phyloP scores from a whole-genome alignment of 352 stramenopile genomes.

The Phytophthora pluvialis region DNA sequence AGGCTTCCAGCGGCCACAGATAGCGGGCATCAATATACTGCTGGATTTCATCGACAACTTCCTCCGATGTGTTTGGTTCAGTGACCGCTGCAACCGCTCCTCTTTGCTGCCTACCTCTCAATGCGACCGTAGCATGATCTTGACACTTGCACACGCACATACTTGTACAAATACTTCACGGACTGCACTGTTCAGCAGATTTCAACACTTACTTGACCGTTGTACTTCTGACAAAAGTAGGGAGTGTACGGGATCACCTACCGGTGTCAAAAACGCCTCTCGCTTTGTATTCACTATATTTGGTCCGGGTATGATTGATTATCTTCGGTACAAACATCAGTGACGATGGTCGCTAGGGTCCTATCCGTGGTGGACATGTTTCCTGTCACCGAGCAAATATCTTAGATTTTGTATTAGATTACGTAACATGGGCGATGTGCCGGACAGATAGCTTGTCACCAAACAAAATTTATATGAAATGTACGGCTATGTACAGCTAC shows the following conservation, averaged over 20 bases:
- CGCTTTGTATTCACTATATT: neutral
- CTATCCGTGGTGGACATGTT: no score
- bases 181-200: slow-evolving; percentile 40
- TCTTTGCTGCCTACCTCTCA: no score
- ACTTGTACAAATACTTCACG: slow-evolving; percentile 71
- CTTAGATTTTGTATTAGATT: no score
- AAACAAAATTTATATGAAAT: no score
- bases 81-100: no score
- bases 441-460: no score
- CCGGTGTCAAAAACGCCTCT: slow-evolving; percentile 17
- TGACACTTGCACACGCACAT: slow-evolving; percentile 55
- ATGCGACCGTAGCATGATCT: slow-evolving; percentile 23
- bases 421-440: no score
- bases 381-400: no score
- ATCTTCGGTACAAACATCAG: neutral
- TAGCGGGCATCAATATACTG: slow-evolving; percentile 12
- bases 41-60: neutral
- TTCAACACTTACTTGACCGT: slow-evolving; percentile 67
- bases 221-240: slow-evolving; percentile 44
- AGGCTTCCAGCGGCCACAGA: slow-evolving; percentile 1
- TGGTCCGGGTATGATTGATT: neutral
- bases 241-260: slow-evolving; percentile 70
- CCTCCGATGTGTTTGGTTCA: neutral
- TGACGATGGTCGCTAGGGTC: neutral
- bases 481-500: no score